Base-by-base conservation (phyloP, 2,329 filamentous ascomycete genomes). In the Bipolaris oryzae region DNA sequence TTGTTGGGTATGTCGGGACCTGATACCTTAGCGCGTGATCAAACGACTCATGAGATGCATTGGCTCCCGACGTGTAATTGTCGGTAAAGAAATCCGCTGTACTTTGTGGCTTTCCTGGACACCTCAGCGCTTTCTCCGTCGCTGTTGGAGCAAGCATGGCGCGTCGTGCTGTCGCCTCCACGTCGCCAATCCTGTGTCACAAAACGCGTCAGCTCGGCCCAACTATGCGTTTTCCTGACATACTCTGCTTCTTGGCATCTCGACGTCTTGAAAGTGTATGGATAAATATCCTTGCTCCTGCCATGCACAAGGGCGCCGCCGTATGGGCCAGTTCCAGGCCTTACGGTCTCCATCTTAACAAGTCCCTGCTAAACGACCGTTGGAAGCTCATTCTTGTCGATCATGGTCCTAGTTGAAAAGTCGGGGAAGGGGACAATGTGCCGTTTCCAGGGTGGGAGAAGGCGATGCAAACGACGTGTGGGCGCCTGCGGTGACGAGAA, bases 171-270 rank as follows among this genome's bases (percentile, higher is more conserved):
- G 38, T 33, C 16, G 20, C 35, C 16, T 33, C 18, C 9, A 23
- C 16, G 16, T n/a, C 13, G 20, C 15, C 25, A 42, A 44, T 38
- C 31, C 44, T 41, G 21, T 38, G 16, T 20, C 31, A n/a, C 25
- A 33, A n/a, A 31, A 50, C 20, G 16, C 13, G 18, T 54, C 37
- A 54, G 55, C 20, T 41, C 20, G 16, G n/a, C 9, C 42, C 15
- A 15, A 21, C 33, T 3, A 41, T 39, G 38, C 11, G 15, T 16
- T 31, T 15, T 47, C 9, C 34, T 39, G 9, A 49, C 39, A 41
- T 50, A 57, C 55, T 20, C 50, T 41, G 44, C 39, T 11, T 49
- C 16, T 9, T 44, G n/a, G 4, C 38, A 49, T 25, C 35, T 56
- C n/a, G 43, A 25, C 4, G 15, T 35, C 16, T 23, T 35, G 16